Base-by-base conservation (phyloP, 495 filamentous ascomycete species). In the Neurospora discreta region DNA sequence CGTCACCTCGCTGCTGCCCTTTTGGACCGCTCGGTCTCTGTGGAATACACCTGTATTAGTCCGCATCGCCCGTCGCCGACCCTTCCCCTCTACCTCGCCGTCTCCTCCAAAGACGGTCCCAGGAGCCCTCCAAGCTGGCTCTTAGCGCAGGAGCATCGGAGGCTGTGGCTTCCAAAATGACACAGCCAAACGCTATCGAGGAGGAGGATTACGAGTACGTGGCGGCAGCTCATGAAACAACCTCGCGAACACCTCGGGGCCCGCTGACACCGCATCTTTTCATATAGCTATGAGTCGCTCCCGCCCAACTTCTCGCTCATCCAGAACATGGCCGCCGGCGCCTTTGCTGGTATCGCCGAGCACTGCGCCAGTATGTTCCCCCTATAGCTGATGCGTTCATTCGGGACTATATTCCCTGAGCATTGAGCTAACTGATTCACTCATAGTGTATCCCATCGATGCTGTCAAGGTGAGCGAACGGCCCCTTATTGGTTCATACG, bases 401-500 rank as follows among this genome's bases (percentile, higher is more conserved):
- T 42, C 26, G 43, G 23, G 23, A 70, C 43, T 43, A 71, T 69
- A 65, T 43, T 5, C 36, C 13, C 23, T 43, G 26, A 15, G 40
- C 18, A n/a, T 10, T 67, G 15, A 44, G 69, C 79, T 82, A 74
- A 83, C 73, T 39, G 87, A 91, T 95, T 82, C 93, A 18, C 13
- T 13, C 52, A 95, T 81, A 95, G 94, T 99, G 95, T 99, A 99
- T 76, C 95, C 95, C 10, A 91, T 99, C 74, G 95, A 99, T 83
- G 89, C 97, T 74, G 90, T 99, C 72, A 99, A 99, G 90, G 96
- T 98, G 84, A 81, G 87, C 80, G 71, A 39, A 71, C 69, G 7
- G 69, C 40, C 18, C 65, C 68, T 52, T 4, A 15, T 41, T 23
- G 8, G 26, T 67, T 71, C 70, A n/a, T 67, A 16, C 20, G 33